These are phyloP conservation scores for Venturia aucupariae DNA, from an alignment of 2,329 filamentous ascomycete species.

Conservation along the genomic window DNA sequence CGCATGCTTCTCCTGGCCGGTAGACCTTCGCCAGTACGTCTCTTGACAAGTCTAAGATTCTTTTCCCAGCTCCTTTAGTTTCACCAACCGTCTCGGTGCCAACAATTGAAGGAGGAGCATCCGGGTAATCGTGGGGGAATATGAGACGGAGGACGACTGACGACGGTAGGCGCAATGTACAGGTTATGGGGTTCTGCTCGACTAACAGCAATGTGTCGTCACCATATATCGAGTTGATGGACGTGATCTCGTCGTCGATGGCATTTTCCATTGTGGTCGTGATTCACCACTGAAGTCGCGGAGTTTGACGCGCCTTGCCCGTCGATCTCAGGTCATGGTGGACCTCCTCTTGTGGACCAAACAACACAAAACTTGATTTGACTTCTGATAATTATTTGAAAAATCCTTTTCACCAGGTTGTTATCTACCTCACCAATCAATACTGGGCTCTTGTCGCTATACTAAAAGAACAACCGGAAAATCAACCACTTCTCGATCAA, in stretches of 20 bases:
- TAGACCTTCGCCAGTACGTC: slow-evolving; percentile 60
- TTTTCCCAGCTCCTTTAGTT: slow-evolving; percentile 62
- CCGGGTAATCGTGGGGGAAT: slow-evolving; percentile 68
- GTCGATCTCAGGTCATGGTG: slow-evolving; percentile 2
- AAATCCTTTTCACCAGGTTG: no score
- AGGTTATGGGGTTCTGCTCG: slow-evolving; percentile 21
- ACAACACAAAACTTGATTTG: neutral
- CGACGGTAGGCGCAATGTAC: slow-evolving; percentile 53
- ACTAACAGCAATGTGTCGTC: slow-evolving; percentile 46
- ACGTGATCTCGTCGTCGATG: slow-evolving; percentile 65
- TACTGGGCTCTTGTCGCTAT: neutral
- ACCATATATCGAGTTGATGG: slow-evolving; percentile 78
- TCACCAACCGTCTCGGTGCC: slow-evolving; percentile 71
- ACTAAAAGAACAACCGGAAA: neutral
- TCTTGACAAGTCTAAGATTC: slow-evolving; percentile 60
- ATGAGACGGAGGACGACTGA: slow-evolving; percentile 47
- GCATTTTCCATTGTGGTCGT: slow-evolving; percentile 20
- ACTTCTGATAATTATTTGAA: no score
- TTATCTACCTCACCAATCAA: neutral
- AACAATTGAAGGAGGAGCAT: slow-evolving; percentile 60
- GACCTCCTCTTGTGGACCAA: slow-evolving; percentile 1
- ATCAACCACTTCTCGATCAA: neutral
- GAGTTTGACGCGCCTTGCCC: neutral
- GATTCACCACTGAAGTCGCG: neutral
- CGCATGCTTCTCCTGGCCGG: slow-evolving; percentile 65